Conservation (phyloP, 176 grass and related monocot species). For the Bolboschoenus planiculmis region DNA sequence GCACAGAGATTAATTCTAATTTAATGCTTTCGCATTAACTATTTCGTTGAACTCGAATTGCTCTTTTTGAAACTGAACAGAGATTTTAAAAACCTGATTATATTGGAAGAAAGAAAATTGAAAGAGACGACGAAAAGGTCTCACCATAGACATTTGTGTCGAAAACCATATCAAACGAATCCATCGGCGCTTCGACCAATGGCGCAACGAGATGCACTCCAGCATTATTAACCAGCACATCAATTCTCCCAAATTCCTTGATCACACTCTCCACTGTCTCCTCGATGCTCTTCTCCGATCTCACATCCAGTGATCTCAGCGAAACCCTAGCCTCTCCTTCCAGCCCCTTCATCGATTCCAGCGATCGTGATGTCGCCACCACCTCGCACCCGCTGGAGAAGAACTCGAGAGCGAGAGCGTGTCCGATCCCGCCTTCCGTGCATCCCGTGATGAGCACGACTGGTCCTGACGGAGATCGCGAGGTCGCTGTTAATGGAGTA, state of each 20-base stretch:
- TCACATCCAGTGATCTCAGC: constrained; percentile 58
- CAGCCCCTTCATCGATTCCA: constrained; percentile 58
- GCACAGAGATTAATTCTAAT: no score
- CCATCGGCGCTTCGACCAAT: constrained; percentile 70
- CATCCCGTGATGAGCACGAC: constrained; percentile 88
- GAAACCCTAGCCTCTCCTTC: constrained; percentile 39
- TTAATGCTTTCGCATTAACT: no score
- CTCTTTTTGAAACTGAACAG: no score
- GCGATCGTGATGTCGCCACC: constrained; percentile 67
- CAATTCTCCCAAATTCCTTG: constrained; percentile 45
- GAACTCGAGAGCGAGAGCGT: constrained; percentile 62
- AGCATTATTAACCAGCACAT: constrained; percentile 92
- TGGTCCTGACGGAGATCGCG: background rate
- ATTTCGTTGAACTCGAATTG: no score
- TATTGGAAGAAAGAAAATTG: no score
- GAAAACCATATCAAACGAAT: constrained; percentile 49
- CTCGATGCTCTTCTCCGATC: constrained; percentile 44
- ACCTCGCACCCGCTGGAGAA: constrained; percentile 56
- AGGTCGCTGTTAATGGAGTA: background rate
- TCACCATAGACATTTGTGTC: constrained; percentile 86
- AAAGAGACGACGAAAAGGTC: background rate
- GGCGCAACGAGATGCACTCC: constrained; percentile 88
- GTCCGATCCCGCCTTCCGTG: constrained; percentile 75
- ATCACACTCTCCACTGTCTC: constrained; percentile 38
- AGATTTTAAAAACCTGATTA: no score